Conservation (phyloP, 768 basidiomycete genomes). For the Leucogyrophana mollusca region DNA sequence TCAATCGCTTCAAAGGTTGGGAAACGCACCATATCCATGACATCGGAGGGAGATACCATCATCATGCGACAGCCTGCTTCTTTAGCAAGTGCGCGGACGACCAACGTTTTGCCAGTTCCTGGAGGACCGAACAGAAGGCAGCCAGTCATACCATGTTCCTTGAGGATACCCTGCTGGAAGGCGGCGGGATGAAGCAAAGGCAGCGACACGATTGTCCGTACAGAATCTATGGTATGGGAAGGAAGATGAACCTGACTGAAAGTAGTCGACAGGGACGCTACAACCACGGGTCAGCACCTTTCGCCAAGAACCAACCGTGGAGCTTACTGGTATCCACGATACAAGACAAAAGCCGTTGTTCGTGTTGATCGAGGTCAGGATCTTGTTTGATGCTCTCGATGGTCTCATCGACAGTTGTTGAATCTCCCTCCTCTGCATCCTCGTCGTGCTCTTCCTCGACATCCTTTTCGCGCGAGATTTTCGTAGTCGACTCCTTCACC, state of each 20-base stretch:
- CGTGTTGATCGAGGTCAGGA: slow-evolving; percentile 74
- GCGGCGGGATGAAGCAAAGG: slow-evolving; percentile 85
- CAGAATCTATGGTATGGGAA: slow-evolving; percentile 83
- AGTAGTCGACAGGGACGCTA: slow-evolving; percentile 76
- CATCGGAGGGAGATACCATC: slow-evolving; percentile 85
- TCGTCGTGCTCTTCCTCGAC: slow-evolving; percentile 33
- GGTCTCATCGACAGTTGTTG: slow-evolving; percentile 53
- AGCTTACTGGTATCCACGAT: slow-evolving; percentile 79
- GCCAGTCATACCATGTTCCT: slow-evolving; percentile 88
- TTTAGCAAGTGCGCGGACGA: slow-evolving; percentile 87
- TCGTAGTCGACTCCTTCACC: slow-evolving; percentile 49
- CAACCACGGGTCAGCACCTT: slow-evolving; percentile 6
- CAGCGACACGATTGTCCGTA: slow-evolving; percentile 87
- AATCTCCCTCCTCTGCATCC: slow-evolving; percentile 32
- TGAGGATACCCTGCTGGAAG: slow-evolving; percentile 86
- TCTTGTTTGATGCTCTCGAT: slow-evolving; percentile 77
- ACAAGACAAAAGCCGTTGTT: slow-evolving; percentile 75
- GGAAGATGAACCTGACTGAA: slow-evolving; percentile 90
- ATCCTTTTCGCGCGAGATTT: slow-evolving; percentile 33
- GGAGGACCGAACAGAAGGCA: slow-evolving; percentile 92
- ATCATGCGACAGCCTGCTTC: slow-evolving; percentile 95
- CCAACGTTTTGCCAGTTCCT: slow-evolving; percentile 88
- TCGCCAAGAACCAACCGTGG: slow-evolving; percentile 8
- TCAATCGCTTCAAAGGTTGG: not conserved
- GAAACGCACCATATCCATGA: slow-evolving; percentile 86